phyloP scores from a whole-genome alignment of 192 early-diverging fungal genomes.

The Coemansia interrupta region DNA sequence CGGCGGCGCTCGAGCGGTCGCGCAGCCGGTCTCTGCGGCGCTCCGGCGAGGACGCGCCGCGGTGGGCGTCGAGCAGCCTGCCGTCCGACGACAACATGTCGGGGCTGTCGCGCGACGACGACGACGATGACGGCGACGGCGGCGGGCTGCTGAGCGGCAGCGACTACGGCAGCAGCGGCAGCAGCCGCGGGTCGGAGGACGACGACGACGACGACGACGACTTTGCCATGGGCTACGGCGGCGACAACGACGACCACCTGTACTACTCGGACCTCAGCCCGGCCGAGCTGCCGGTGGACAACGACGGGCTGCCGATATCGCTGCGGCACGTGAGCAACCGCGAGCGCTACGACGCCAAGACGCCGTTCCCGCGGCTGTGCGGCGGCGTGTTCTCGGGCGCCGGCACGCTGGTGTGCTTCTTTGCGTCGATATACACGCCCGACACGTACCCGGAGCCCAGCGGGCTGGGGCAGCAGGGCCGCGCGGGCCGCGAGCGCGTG shows the following conservation, averaged over 20 bases:
- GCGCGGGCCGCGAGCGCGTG: conserved; percentile 10
- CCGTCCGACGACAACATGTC: conserved; percentile 25
- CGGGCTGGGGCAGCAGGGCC: conserved; percentile 4
- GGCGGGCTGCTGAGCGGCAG: conserved; percentile 13
- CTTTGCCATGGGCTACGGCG: conserved; percentile 18
- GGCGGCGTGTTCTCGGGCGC: conserved; percentile 50
- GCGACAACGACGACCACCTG: conserved; percentile 9
- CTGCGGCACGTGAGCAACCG: conserved; percentile 30
- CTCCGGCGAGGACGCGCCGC: background rate
- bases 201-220: conserved; percentile 13
- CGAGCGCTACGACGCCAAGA: conserved; percentile 34
- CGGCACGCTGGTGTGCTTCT: conserved; percentile 48
- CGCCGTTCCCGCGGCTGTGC: conserved; percentile 53
- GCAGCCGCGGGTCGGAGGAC: conserved; percentile 4
- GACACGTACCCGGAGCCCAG: conserved; percentile 34
- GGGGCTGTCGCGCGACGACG: conserved; percentile 1
- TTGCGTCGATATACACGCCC: conserved; percentile 39
- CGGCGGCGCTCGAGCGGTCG: background rate
- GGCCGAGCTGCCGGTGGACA: conserved; percentile 13
- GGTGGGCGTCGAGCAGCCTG: conserved; percentile 5
- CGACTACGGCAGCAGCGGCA: conserved; percentile 4
- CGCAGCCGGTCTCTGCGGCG: background rate
- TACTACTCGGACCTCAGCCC: conserved; percentile 26
- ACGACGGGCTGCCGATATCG: conserved; percentile 15
- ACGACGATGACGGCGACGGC: conserved; percentile 1